These are phyloP conservation scores for Phytopythium ostracodes DNA, from an alignment of 352 stramenopile species.

Conservation along the genomic window DNA sequence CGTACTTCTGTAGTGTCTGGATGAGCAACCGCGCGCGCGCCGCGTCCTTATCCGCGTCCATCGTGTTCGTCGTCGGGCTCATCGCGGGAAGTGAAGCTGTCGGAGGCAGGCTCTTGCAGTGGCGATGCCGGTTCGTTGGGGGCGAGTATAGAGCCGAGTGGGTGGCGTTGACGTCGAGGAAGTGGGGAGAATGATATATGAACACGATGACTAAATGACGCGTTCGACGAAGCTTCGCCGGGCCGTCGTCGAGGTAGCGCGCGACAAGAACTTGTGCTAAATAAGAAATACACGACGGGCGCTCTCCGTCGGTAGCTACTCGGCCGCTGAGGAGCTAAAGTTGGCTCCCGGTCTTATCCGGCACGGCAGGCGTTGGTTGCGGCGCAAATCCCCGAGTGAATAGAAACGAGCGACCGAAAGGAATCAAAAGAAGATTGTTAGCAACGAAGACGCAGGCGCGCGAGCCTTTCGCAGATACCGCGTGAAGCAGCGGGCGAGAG, in stretches of 20 bases:
- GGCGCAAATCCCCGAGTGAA: conserved; percentile 2
- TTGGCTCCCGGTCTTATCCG: neutral
- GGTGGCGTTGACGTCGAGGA: neutral
- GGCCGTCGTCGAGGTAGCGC: neutral
- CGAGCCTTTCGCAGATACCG: conserved; percentile 5
- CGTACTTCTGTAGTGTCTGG: conserved; percentile 79
- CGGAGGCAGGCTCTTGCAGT: too few relatives aligned
- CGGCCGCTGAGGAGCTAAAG: neutral
- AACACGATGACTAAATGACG: neutral
- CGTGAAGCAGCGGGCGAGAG: neutral
- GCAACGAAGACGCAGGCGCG: neutral
- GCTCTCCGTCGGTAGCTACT: neutral
- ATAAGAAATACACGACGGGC: neutral
- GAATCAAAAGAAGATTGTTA: neutral
- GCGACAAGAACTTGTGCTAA: neutral
- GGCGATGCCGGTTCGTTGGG: too few relatives aligned
- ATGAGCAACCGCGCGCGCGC: conserved; percentile 69
- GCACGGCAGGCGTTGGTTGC: neutral
- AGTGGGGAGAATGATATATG: neutral
- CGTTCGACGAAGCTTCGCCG: neutral
- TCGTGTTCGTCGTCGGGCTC: neutral
- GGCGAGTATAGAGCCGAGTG: neutral
- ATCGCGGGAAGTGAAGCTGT: neutral
- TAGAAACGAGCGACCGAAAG: neutral
- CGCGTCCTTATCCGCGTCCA: conserved; percentile 32